phyloP scores from a whole-genome alignment of 306 rosid species.

The Hippophae gyantsensis region DNA sequence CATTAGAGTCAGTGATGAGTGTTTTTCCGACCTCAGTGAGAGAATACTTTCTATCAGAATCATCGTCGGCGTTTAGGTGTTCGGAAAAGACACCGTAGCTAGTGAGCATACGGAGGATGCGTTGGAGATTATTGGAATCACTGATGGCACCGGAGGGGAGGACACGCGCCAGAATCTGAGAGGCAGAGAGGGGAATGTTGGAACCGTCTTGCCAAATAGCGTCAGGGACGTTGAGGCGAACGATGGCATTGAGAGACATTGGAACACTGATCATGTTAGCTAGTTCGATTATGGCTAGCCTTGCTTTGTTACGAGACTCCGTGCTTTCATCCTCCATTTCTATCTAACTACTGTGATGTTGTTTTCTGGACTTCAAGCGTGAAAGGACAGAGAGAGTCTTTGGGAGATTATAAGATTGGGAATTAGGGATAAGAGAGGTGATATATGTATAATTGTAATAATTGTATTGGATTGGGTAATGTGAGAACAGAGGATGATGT shows the following conservation, averaged over 20 bases:
- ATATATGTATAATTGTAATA: too few species aligned
- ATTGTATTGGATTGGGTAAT: too few species aligned
- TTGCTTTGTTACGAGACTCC: conserved; percentile 42
- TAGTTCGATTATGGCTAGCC: conserved; percentile 51
- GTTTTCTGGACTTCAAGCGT: too few species aligned
- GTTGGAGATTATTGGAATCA: conserved; percentile 80
- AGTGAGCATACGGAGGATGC: conserved; percentile 71
- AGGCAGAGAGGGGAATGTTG: conserved; percentile 59
- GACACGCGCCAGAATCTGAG: conserved; percentile 42
- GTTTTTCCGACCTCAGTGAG: conserved; percentile 69
- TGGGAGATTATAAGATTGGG: too few species aligned
- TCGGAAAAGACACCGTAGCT: conserved; percentile 67
- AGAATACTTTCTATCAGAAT: conserved; percentile 43
- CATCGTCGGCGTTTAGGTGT: conserved; percentile 22
- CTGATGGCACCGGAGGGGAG: conserved; percentile 35
- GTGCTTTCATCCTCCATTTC: conserved; percentile 22
- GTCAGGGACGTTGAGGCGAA: conserved; percentile 73
- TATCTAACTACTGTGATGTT: not conserved
- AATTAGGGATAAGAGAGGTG: too few species aligned
- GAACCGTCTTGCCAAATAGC: conserved; percentile 77
- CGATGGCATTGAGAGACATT: conserved; percentile 84
- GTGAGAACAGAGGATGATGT: too few species aligned
- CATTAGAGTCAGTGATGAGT: conserved; percentile 52
- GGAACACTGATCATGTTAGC: conserved; percentile 98
- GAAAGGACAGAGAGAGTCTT: too few species aligned